A percentile compares a stretch with the other conserved stretches of the same genome.
phyloP scores from a whole-genome alignment of 176 grass and related monocot species.

The Rhynchospora breviuscula region DNA sequence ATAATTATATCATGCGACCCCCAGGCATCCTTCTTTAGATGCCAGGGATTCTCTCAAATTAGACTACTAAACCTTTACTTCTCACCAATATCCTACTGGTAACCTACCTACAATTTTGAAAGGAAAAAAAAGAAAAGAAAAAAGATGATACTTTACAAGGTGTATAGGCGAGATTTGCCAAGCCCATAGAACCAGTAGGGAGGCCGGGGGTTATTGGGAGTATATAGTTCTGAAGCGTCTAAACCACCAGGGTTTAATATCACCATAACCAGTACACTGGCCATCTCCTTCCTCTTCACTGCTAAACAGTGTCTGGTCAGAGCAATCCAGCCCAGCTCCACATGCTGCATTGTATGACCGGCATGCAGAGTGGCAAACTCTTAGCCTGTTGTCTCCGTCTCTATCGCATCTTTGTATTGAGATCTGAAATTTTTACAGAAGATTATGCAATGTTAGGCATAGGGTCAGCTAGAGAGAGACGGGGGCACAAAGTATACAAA shows the following conservation, averaged over 20 bases:
- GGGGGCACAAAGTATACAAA: background rate
- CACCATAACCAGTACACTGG: slow-evolving; percentile 93
- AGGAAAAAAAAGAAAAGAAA: slow-evolving; percentile 23
- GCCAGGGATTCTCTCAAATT: slow-evolving; percentile 45
- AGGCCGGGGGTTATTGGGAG: background rate
- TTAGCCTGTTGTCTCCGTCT: slow-evolving; percentile 91
- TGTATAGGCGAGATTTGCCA: background rate
- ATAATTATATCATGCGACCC: slow-evolving; percentile 24
- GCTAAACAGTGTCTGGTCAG: slow-evolving; percentile 97
- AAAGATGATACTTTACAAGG: slow-evolving; percentile 35
- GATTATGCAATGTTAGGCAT: background rate
- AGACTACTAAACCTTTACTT: slow-evolving; percentile 30
- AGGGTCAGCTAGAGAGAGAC: background rate
- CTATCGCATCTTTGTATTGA: slow-evolving; percentile 92
- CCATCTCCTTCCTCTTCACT: slow-evolving; percentile 78
- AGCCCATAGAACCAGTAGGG: background rate
- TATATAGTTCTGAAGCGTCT: slow-evolving; percentile 45
- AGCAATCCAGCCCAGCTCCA: slow-evolving; percentile 83
- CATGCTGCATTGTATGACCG: slow-evolving; percentile 81
- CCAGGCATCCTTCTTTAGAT: slow-evolving; percentile 71
- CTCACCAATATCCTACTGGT: slow-evolving; percentile 16
- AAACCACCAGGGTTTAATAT: slow-evolving; percentile 84
- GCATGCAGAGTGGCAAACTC: slow-evolving; percentile 94
- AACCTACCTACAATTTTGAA: slow-evolving; percentile 58
- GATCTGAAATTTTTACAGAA: slow-evolving; percentile 40